These are phyloP conservation scores for Scedosporium dehoogii DNA, from an alignment of 2,329 filamentous ascomycete species.

Conservation along the genomic window DNA sequence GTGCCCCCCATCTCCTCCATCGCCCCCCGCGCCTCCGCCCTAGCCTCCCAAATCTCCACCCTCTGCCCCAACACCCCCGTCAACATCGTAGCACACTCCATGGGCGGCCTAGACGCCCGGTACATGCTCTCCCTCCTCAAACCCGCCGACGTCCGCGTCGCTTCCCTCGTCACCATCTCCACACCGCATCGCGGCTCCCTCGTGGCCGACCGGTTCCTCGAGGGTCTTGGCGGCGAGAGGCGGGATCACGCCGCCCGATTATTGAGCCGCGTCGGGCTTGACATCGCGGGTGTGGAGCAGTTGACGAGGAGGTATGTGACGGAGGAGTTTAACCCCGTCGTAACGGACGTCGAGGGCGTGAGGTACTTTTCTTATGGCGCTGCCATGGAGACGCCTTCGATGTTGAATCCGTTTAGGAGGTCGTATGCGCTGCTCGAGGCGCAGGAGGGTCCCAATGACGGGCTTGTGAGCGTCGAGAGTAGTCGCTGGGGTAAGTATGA, in stretches of 20 bases:
- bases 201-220: conserved; percentile 44
- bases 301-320: conserved; percentile 49
- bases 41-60: conserved; percentile 43
- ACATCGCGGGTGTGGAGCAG: conserved; percentile 51
- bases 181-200: conserved; percentile 45
- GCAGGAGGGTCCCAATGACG: conserved; percentile 52
- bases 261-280: conserved; percentile 40
- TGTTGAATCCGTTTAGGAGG: conserved; percentile 52
- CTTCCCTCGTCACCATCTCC: conserved; percentile 43
- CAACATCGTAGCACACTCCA: conserved; percentile 65
- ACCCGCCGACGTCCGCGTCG: conserved; percentile 34
- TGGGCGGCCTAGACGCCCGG: conserved; percentile 56
- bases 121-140: conserved; percentile 53
- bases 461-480: conserved; percentile 56
- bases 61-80: conserved; percentile 42
- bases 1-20: conserved; percentile 54
- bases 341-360: conserved; percentile 40
- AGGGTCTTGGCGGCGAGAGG: conserved; percentile 29
- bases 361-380: conserved; percentile 56
- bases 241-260: conserved; percentile 45
- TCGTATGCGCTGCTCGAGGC: conserved; percentile 39
- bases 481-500: conserved; percentile 54
- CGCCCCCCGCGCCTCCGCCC: conserved; percentile 46
- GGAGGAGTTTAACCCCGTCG: conserved; percentile 47
- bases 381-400: conserved; percentile 32